Conservation (phyloP, 441 rosid genomes). For the California macrophylla region DNA sequence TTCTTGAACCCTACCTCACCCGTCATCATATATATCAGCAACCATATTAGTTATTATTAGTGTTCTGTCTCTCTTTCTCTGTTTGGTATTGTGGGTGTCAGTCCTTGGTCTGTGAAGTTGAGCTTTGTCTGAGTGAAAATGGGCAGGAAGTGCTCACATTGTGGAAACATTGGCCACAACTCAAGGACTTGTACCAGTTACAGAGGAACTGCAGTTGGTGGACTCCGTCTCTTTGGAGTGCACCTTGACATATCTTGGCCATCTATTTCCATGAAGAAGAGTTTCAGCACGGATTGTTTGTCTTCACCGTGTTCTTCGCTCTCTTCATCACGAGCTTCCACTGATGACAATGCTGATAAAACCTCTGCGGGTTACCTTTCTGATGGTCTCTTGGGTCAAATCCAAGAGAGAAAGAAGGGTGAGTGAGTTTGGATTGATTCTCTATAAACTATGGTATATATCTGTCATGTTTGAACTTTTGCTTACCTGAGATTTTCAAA, state of each 20-base stretch:
- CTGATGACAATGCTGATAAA: slow-evolving; percentile 27
- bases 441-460: too few relatives aligned
- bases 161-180: slow-evolving; percentile 77
- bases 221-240: slow-evolving; percentile 68
- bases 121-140: slow-evolving; percentile 34
- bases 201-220: slow-evolving; percentile 26
- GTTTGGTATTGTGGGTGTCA: slow-evolving; percentile 8
- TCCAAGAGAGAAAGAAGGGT: slow-evolving; percentile 65
- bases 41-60: slow-evolving; percentile 18
- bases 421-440: background rate
- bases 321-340: slow-evolving; percentile 30
- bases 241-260: slow-evolving; percentile 44
- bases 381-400: slow-evolving; percentile 38
- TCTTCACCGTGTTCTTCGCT: slow-evolving; percentile 31
- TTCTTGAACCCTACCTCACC: slow-evolving; percentile 34
- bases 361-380: slow-evolving; percentile 40
- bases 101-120: slow-evolving; percentile 13
- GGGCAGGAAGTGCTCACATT: slow-evolving; percentile 87
- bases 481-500: background rate
- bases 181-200: slow-evolving; percentile 58
- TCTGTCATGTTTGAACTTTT: too few relatives aligned
- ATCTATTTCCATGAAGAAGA: slow-evolving; percentile 40
- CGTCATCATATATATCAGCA: slow-evolving; percentile 36
- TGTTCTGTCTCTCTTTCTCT: slow-evolving; percentile 9
- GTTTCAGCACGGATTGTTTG: slow-evolving; percentile 67